phyloP scores from a whole-genome alignment of 1,284 basidiomycete genomes.

The Agroathelia rolfsii region DNA sequence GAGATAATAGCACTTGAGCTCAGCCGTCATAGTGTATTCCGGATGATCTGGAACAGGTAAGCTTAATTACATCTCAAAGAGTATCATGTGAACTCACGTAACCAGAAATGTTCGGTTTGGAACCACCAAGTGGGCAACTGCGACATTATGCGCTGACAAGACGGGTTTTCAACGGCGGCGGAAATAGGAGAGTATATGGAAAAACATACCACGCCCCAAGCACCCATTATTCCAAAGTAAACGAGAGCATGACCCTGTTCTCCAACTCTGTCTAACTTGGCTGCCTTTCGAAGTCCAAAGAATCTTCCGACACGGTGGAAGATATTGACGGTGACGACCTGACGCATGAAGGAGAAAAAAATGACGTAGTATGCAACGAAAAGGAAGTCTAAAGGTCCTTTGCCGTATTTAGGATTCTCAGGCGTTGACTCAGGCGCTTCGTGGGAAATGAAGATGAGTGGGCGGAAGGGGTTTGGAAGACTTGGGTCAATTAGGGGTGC shows the following conservation, averaged over 20 bases:
- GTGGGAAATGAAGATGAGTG: slow-evolving; percentile 73
- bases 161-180: slow-evolving; percentile 1
- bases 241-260: slow-evolving; percentile 85
- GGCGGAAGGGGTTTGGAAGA: slow-evolving; percentile 65
- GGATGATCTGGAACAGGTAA: slow-evolving; percentile 56
- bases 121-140: slow-evolving; percentile 88
- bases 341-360: slow-evolving; percentile 87
- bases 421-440: slow-evolving; percentile 42
- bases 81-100: slow-evolving; percentile 33
- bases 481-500: slow-evolving; percentile 23
- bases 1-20: slow-evolving; percentile 89
- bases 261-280: slow-evolving; percentile 75
- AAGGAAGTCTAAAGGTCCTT: slow-evolving; percentile 69
- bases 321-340: slow-evolving; percentile 63
- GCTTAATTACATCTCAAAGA: slow-evolving; percentile 5
- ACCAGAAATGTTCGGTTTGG: slow-evolving; percentile 74
- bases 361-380: slow-evolving; percentile 87
- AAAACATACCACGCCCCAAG: slow-evolving; percentile 69
- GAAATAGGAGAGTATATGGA: slow-evolving; percentile 1
- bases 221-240: slow-evolving; percentile 68
- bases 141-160: slow-evolving; percentile 70
- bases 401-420: slow-evolving; percentile 59
- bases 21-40: slow-evolving; percentile 79
- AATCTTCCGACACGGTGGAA: slow-evolving; percentile 63
- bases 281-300: slow-evolving; percentile 57